A percentile compares a stretch with the other conserved stretches of the same genome.
Evolutionary conservation across 768 basidiomycete genomes (phyloP).

Genomic region (Boletus sp.): DNA sequence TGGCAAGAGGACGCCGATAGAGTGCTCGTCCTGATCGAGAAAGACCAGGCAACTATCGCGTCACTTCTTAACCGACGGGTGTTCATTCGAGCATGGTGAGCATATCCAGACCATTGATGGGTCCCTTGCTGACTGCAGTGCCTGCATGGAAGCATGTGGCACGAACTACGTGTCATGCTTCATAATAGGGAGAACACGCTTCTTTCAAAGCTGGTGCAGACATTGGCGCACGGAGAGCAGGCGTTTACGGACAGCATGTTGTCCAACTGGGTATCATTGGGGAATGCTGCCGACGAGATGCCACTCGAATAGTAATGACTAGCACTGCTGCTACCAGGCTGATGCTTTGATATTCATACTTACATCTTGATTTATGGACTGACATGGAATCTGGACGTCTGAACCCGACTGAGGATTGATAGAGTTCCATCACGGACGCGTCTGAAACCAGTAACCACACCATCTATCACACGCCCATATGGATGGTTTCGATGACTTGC

Average conservation of each 20-base stretch:
- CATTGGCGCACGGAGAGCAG: constrained; percentile 71
- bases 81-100: constrained; percentile 84
- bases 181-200: constrained; percentile 89
- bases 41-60: constrained; percentile 79
- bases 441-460: background rate
- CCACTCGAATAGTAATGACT: constrained; percentile 63
- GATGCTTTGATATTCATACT: constrained; percentile 6
- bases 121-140: constrained; percentile 5
- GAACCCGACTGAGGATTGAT: background rate
- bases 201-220: constrained; percentile 67
- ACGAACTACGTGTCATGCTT: constrained; percentile 88
- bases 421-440: background rate
- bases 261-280: constrained; percentile 72
- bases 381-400: constrained; percentile 4
- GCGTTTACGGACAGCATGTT: constrained; percentile 60
- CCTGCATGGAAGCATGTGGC: constrained; percentile 73
- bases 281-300: constrained; percentile 73
- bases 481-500: constrained; percentile 78
- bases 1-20: constrained; percentile 88
- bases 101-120: background rate
- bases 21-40: constrained; percentile 67
- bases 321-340: background rate
- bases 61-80: constrained; percentile 73
- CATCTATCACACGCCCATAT: constrained; percentile 36
- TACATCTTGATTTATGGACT: constrained; percentile 12